These are phyloP conservation scores for Sclerotinia sclerotiorum DNA, from an alignment of 2,329 filamentous ascomycete species.

Conservation along the genomic window DNA sequence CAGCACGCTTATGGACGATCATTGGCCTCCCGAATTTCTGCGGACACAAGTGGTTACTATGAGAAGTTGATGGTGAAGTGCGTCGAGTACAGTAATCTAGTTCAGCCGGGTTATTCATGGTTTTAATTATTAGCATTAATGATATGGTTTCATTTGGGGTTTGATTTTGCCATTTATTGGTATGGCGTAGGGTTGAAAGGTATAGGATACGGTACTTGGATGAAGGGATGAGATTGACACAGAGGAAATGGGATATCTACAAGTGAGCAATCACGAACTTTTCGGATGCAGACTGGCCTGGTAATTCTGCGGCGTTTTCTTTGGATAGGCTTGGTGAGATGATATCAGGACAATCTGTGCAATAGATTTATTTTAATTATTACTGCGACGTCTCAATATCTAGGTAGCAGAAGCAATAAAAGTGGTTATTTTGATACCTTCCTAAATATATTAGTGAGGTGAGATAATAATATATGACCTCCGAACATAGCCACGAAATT, in stretches of 20 bases:
- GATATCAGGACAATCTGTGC: not conserved
- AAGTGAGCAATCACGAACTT: not conserved
- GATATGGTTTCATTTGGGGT: not conserved
- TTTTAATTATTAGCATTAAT: constrained; percentile 1
- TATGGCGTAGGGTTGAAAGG: not conserved
- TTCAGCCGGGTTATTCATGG: constrained; percentile 18
- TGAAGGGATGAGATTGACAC: not conserved
- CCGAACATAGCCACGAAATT: too few relatives aligned
- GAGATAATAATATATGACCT: too few relatives aligned
- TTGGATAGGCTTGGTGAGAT: not conserved
- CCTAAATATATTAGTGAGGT: too few relatives aligned
- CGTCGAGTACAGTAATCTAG: constrained; percentile 15
- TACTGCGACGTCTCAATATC: too few relatives aligned
- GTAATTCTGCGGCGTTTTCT: not conserved
- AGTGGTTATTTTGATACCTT: too few relatives aligned
- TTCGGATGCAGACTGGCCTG: not conserved
- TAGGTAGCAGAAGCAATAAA: too few relatives aligned
- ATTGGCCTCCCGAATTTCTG: constrained; percentile 67
- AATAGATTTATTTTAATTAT: not conserved
- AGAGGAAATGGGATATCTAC: not conserved
- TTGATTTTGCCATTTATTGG: not conserved
- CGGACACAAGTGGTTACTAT: constrained; percentile 86
- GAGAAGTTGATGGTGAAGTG: constrained; percentile 66
- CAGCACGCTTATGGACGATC: constrained; percentile 67
- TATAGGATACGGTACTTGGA: not conserved